Base-by-base conservation (phyloP, 768 basidiomycete genomes). In the Suillus hirtellus region DNA sequence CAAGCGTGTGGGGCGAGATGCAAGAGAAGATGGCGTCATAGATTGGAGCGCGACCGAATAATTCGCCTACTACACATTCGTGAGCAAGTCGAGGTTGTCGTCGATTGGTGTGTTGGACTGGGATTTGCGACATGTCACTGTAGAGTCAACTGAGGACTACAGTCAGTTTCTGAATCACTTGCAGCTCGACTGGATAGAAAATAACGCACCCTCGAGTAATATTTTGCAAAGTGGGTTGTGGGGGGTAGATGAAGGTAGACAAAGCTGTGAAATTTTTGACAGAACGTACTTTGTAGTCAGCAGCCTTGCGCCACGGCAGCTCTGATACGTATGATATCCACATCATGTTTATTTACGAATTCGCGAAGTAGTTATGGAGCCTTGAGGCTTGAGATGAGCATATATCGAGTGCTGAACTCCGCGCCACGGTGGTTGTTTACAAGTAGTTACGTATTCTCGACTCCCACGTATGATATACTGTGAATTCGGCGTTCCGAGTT, bases 1-100 rank as follows among this genome's bases (percentile, higher is more conserved):
- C 35, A 9, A 75, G 66, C 21, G 69, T 65, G 34, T 31, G 61
- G 3, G 70, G 71, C 37, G 66, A 65, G 14, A 73, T 55, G 27
- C 54, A 37, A 31, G 60, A 50, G 63, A 64, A 64, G 21, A 64
- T 64, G 10, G 61, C 17, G n/a, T 62, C 61, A 19, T 64, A 64
- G 14, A 64, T 31, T 54, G 63, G 61, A 37, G 63, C 44, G 5
- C 63, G 55, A 56, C 58, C 35, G 43, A 65, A 65, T 21, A 64
- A 2, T 53, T 62, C 59, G 31, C 55, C 55, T 40, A 27, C 15
- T 17, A 24, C 21, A 11, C 55, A 56, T 27, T 56, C 55, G 24
- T 40, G 4, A 5, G 55, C 55, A 56, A 56, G 17, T 15, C 38
- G 55, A 40, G 55, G 38, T 17, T 9, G 35, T 37, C 21, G 54